Evolutionary conservation across 2,329 filamentous ascomycete genomes (phyloP).

Genomic region (Fusarium sp.): DNA sequence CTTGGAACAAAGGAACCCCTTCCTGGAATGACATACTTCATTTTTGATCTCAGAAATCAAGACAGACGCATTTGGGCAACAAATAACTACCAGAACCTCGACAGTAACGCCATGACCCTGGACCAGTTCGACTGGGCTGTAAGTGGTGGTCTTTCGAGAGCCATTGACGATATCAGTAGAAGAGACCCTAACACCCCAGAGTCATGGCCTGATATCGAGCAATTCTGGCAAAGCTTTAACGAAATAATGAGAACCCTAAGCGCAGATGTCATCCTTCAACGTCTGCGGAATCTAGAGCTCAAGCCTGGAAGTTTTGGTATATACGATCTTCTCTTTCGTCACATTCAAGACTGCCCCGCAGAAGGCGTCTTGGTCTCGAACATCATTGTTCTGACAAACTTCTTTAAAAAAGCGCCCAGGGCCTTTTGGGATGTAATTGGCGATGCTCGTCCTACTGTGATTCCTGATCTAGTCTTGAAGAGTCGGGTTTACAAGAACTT

Average conservation of each 20-base stretch:
- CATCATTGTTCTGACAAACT: conserved; percentile 74
- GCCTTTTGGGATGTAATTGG: conserved; percentile 92
- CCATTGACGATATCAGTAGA: conserved; percentile 70
- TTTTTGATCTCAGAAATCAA: conserved; percentile 73
- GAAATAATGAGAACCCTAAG: conserved; percentile 80
- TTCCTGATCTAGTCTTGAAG: conserved; percentile 86
- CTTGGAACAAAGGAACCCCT: conserved; percentile 77
- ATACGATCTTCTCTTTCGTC: conserved; percentile 70
- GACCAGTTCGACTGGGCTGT: conserved; percentile 91
- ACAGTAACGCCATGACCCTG: conserved; percentile 69
- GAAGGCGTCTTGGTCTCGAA: conserved; percentile 73
- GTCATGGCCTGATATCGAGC: conserved; percentile 64
- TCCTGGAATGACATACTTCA: conserved; percentile 85
- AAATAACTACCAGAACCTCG: conserved; percentile 60
- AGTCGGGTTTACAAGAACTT: conserved; percentile 74
- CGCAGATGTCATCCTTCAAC: conserved; percentile 79
- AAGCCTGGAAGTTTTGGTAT: conserved; percentile 69
- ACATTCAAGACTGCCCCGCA: conserved; percentile 62
- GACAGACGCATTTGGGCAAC: conserved; percentile 60
- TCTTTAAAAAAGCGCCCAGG: conserved; percentile 79
- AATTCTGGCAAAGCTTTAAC: conserved; percentile 83
- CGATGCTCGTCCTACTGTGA: conserved; percentile 79
- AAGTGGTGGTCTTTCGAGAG: conserved; percentile 75
- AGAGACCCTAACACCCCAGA: conserved; percentile 56
- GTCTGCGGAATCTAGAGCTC: conserved; percentile 81